A percentile compares a stretch with the other conserved stretches of the same genome.
Evolutionary conservation across 1,284 basidiomycete species (phyloP).

Genomic region (Ustilago shanxiensis): DNA sequence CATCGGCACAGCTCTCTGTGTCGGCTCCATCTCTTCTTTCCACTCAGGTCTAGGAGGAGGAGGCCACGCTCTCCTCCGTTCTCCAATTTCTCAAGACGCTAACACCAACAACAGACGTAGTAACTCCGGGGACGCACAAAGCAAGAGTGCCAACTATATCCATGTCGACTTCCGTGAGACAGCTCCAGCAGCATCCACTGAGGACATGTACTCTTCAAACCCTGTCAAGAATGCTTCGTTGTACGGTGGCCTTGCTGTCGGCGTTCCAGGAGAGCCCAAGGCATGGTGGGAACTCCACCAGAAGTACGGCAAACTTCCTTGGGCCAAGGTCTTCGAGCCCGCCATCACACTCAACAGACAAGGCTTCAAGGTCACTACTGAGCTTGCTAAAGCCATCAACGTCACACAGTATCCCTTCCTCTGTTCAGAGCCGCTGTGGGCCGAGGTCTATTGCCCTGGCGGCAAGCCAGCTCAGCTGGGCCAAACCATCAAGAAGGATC

Average conservation of each 20-base stretch:
- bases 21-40: constrained; percentile 71
- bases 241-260: constrained; percentile 66
- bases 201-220: constrained; percentile 67
- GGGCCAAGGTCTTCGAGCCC: constrained; percentile 64
- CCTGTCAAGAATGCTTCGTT: constrained; percentile 40
- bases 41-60: constrained; percentile 71
- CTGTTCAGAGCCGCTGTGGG: constrained; percentile 62
- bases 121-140: constrained; percentile 25
- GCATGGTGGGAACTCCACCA: constrained; percentile 68
- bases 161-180: constrained; percentile 72
- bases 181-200: constrained; percentile 69
- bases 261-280: constrained; percentile 69
- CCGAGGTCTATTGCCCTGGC: constrained; percentile 57
- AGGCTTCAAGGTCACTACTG: constrained; percentile 65
- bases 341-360: constrained; percentile 62
- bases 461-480: constrained; percentile 58
- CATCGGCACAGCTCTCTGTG: constrained; percentile 68
- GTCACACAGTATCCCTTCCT: constrained; percentile 55
- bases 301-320: constrained; percentile 67
- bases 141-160: constrained; percentile 62
- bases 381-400: constrained; percentile 57
- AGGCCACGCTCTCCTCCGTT: constrained; percentile 63
- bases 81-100: constrained; percentile 17
- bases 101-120: constrained; percentile 29
- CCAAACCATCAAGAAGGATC: constrained; percentile 54